Evolutionary conservation across 495 filamentous ascomycete genomes (phyloP), one percentile per base, ranked within the genome.

Genomic region (Acidiella bohemica): DNA sequence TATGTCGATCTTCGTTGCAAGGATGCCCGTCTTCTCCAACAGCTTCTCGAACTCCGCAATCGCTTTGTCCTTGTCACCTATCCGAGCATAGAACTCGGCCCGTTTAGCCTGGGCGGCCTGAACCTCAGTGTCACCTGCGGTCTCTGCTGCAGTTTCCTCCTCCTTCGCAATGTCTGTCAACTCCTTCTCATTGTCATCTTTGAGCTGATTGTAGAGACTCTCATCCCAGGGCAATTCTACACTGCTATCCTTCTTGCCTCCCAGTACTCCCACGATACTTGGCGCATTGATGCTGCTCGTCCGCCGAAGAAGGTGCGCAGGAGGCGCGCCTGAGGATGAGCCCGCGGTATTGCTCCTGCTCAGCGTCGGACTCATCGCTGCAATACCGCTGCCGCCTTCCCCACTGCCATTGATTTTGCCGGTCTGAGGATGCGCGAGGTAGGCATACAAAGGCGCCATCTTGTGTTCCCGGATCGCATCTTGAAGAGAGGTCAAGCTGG

Each of bases 11-110:
- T 93, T 95, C 40, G 81, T 92, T 46, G 92, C 90, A 13, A 96
- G 72, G 49, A 93, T 79, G 43, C 84, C 80, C 14, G 84, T 95
- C 66, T 95, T 95, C 50, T 92, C 83, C 46, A 93, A 81, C 19
- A 96, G 73, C 45, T 79, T 77, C 66, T 97, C 90, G 67, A 88
- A 88, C 21, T 83, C 74, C 31, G 81, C 73, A 53, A 96, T 78
- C 8, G 90, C 81, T 76, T 87, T 84, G 53, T 96, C 90, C 80
- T 96, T 96, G 60, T 97, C 90, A 42, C 84, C 87, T 42, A 95
- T 80, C 43, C 82, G 70, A 21, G 92, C 85, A 70, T 80, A 95
- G 64, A 90, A 90, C 56, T 97, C 90, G 23, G 92, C 90, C 52
- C 86, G 71, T 68, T 96, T 97, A 33, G 87, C 86, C 59, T 77